Evolutionary conservation across 768 basidiomycete species (phyloP), one percentile per base, ranked within the genome.

Genomic region (Omphalotus guepiniiformis): DNA sequence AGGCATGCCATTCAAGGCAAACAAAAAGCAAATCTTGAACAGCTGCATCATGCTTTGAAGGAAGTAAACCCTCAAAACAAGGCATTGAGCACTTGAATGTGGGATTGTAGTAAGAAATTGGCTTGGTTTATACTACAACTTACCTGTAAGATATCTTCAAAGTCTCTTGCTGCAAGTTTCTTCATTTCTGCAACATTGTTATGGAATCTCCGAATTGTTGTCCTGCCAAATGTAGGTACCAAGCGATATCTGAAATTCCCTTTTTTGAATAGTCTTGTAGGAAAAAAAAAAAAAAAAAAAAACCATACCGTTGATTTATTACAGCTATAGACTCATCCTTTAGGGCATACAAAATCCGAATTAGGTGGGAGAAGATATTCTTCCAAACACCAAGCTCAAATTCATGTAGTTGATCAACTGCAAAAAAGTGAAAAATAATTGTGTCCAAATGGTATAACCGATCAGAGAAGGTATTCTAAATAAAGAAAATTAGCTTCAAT

Each of bases 321-420:
- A 63, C 58, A 21, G 43, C 38, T 0, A 71, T 60, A 2, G 53
- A 21, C 0, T 49, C 42, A 9, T 59, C 58, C 19, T 52, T 57
- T 11, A 49, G 39, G 6, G 65, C 57, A 52, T 63, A 56, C 1
- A 71, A 53, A n/a, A 71, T 52, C 0, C 65, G 58, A 5, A 72
- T 57, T 0, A 73, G 53, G 39, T 74, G 71, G 0, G 55, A 60
- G 23, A 75, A 66, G 0, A 69, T 21, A 0, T 54, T 16, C 43
- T 70, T 72, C 67, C 67, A 72, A 1, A 68, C 63, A 6, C 72
- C 72, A 0, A 69, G 55, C 40, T 72, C 70, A 54, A 72, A 62
- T 44, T 73, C 67, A 51, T 69, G 67, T 47, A 69, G 48, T 16
- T 65, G 49, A 49, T 74, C 67, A 6, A 65, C 59, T 1, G 60